Conservation (phyloP, 768 basidiomycete species). For the Macrolepiota dolichaula region DNA sequence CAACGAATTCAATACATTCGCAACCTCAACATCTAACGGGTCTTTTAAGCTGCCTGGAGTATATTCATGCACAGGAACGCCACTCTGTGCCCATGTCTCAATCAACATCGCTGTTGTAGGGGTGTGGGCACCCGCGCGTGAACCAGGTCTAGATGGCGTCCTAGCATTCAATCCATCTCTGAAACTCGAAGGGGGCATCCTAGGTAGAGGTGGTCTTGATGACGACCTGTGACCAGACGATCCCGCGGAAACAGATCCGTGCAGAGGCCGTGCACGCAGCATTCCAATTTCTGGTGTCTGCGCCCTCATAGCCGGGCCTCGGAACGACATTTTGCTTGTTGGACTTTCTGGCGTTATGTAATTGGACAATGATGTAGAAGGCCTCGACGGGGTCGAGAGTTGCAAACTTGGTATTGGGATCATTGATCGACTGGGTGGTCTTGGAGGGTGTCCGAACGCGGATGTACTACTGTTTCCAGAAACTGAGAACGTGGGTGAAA, state of each 20-base stretch:
- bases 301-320: constrained; percentile 23
- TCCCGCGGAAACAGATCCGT: constrained; percentile 51
- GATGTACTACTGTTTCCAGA: constrained; percentile 44
- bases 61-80: constrained; percentile 55
- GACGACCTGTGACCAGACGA: constrained; percentile 34
- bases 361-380: constrained; percentile 22
- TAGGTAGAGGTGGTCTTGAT: constrained; percentile 37
- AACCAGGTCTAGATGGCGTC: constrained; percentile 61
- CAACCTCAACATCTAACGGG: constrained; percentile 81
- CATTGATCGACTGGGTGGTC: constrained; percentile 81
- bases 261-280: constrained; percentile 57
- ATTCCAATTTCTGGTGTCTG: constrained; percentile 62
- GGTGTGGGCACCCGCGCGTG: constrained; percentile 63
- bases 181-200: constrained; percentile 75
- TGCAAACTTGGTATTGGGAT: constrained; percentile 78
- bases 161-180: constrained; percentile 54
- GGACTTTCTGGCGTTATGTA: constrained; percentile 15
- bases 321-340: constrained; percentile 12
- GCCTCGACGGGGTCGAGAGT: constrained; percentile 69
- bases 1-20: constrained; percentile 68
- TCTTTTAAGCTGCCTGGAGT: constrained; percentile 64
- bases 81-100: constrained; percentile 5
- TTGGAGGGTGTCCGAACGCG: constrained; percentile 47
- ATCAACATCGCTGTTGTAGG: constrained; percentile 40
- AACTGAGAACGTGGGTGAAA: constrained; percentile 58